Base-by-base conservation (phyloP, 2,329 filamentous ascomycete genomes). In the Fonsecaea pedrosoi region DNA sequence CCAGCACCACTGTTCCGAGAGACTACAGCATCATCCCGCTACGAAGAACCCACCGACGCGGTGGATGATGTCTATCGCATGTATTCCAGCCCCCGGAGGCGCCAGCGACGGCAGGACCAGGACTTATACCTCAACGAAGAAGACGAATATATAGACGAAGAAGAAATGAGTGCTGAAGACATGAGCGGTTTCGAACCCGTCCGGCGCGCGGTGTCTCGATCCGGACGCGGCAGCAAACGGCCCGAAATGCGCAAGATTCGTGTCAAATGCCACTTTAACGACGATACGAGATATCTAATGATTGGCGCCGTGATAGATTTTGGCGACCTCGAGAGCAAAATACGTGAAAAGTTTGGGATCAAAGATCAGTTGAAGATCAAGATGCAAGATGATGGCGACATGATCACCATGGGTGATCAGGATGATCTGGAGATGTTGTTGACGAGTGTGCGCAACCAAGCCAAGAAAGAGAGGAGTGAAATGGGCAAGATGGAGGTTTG, bases 361-460 rank as follows among this genome's bases (percentile, higher is more conserved):
- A 75, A 73, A 38, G 73, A 74, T 64, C 83, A 86, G 63, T 82
- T 89, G 69, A 87, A 87, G 65, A 94, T 97, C 82, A 96, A 94
- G 84, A 90, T 97, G 79, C 95, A 95, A 83, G 95, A 98, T 73
- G 66, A 69, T 54, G 91, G 90, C 2, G 94, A 98, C 75, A 94
- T 97, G 91, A 96, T 99, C 75, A 97, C 94, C 37, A 90, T 99
- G 87, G 93, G 91, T 35, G 95, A 99, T 78, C 92, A 97, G 78
- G 95, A 99, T 75, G 95, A 99, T 81, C 80, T 97, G 69, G 94
- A 98, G 59, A 91, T 97, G 88, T 89, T 92, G 34, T 84, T 98
- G 62, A 85, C 87, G 77, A 86, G 83, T 55, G 89, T 89, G 6
- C 91, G 88, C 78, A 85, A 86, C 58, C 81, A 82, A 66, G 93